Conservation (phyloP, 1,139 yeast species). For the Pichia sp. region DNA sequence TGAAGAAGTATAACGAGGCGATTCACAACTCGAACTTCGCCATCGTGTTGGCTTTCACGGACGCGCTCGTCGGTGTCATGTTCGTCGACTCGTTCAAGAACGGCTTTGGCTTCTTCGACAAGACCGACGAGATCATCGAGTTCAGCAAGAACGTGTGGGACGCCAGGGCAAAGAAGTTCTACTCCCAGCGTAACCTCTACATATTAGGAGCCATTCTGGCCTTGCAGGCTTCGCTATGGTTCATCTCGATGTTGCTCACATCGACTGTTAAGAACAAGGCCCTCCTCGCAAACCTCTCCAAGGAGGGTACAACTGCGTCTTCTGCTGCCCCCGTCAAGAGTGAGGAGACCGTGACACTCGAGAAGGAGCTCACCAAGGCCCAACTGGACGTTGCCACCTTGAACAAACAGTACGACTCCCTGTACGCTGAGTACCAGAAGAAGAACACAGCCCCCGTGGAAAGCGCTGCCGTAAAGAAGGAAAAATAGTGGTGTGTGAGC, state of each 20-base stretch:
- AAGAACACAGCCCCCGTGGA: constrained; percentile 31
- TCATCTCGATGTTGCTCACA: constrained; percentile 52
- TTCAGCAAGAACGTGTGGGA: constrained; percentile 27
- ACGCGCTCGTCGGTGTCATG: constrained; percentile 38
- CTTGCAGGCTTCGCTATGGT: constrained; percentile 54
- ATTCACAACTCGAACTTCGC: constrained; percentile 42
- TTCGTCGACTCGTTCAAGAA: constrained; percentile 55
- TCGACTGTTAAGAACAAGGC: constrained; percentile 58
- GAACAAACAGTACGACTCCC: constrained; percentile 50
- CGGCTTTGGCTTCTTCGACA: constrained; percentile 15
- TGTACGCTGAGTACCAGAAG: constrained; percentile 51
- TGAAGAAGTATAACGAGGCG: constrained; percentile 37
- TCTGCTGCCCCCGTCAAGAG: constrained; percentile 23
- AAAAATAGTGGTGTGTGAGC: neutral
- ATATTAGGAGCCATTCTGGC: constrained; percentile 68
- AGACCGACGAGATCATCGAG: constrained; percentile 15
- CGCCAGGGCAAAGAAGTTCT: constrained; percentile 42
- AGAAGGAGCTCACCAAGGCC: constrained; percentile 42
- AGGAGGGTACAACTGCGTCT: constrained; percentile 12
- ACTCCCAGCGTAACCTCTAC: constrained; percentile 67
- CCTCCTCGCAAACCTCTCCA: constrained; percentile 32
- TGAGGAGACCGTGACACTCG: neutral
- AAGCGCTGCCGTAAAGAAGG: neutral
- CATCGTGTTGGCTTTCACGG: constrained; percentile 46
- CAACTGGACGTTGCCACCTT: constrained; percentile 48